Evolutionary conservation across 192 early-diverging fungal genomes (phyloP).

Genomic region (Rhizophagus sp.): DNA sequence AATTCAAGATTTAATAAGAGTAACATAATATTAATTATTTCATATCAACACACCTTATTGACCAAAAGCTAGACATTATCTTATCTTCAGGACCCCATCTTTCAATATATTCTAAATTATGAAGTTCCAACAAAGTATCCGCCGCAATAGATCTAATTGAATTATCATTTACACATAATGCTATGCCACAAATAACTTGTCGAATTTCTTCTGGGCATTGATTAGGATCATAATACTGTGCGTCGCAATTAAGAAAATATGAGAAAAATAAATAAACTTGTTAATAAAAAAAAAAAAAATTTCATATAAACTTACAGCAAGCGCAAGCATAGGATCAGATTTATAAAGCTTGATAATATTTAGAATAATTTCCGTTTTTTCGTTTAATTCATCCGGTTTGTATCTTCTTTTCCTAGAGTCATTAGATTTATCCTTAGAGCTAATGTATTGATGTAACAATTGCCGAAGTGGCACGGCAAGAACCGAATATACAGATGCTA

Average conservation of each 20-base stretch:
- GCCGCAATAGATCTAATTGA: slow-evolving; percentile 73
- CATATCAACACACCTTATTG: slow-evolving; percentile 42
- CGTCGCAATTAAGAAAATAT: background rate
- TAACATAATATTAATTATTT: background rate
- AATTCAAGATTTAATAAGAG: background rate
- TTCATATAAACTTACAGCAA: slow-evolving; percentile 55
- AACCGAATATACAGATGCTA: slow-evolving; percentile 54
- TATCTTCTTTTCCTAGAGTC: slow-evolving; percentile 44
- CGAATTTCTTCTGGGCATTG: slow-evolving; percentile 43
- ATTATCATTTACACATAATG: slow-evolving; percentile 73
- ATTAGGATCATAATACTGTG: background rate
- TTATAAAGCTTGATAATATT: slow-evolving; percentile 76
- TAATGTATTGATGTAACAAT: slow-evolving; percentile 62
- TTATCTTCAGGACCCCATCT: slow-evolving; percentile 79
- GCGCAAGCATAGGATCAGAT: slow-evolving; percentile 73
- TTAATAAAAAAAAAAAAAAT: background rate
- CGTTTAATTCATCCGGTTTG: slow-evolving; percentile 50
- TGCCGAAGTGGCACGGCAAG: slow-evolving; percentile 61
- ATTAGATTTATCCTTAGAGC: slow-evolving; percentile 36
- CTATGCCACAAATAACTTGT: slow-evolving; percentile 69
- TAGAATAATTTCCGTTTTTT: slow-evolving; percentile 80
- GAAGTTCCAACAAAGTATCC: slow-evolving; percentile 71
- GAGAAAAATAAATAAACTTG: slow-evolving; percentile 12
- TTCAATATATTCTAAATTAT: slow-evolving; percentile 66
- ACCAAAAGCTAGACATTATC: slow-evolving; percentile 81